Conservation (phyloP, 129 eudicot species). For the Chrysanthemum lavandulifolium region DNA sequence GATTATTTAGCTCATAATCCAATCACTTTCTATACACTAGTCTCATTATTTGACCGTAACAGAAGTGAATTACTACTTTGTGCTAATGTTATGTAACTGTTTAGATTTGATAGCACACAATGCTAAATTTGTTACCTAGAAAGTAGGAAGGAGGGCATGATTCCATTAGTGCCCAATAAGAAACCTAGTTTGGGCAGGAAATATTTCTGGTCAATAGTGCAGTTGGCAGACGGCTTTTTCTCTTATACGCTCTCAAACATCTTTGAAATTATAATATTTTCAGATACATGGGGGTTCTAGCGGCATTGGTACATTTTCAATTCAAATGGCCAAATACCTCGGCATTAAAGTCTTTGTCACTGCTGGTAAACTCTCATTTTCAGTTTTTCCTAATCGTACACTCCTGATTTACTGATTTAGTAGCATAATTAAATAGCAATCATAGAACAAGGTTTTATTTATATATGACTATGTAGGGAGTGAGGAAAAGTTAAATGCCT, state of each 20-base stretch:
- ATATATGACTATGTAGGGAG: slow-evolving; percentile 51
- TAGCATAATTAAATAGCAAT: neutral
- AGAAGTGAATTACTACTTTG: too few relatives aligned
- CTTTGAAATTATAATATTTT: slow-evolving; percentile 17
- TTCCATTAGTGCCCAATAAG: too few relatives aligned
- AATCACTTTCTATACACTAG: too few relatives aligned
- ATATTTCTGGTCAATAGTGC: neutral
- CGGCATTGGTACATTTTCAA: slow-evolving; percentile 96
- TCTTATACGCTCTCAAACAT: neutral
- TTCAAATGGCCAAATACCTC: slow-evolving; percentile 79
- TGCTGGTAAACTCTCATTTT: slow-evolving; percentile 54
- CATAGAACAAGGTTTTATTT: neutral
- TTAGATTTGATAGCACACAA: too few relatives aligned
- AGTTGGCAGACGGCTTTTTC: neutral
- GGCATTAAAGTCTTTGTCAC: slow-evolving; percentile 83
- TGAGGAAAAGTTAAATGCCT: slow-evolving; percentile 74
- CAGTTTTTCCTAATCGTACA: too few relatives aligned
- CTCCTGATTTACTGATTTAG: slow-evolving; percentile 1
- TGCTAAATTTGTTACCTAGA: too few relatives aligned
- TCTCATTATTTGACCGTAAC: too few relatives aligned
- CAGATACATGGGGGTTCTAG: slow-evolving; percentile 99
- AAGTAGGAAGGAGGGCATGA: too few relatives aligned
- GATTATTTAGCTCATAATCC: too few relatives aligned
- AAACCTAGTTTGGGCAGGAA: neutral
- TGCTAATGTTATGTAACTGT: too few relatives aligned